Evolutionary conservation across 805 yeast species (phyloP).

Genomic region (Barnettozyma siamensis): DNA sequence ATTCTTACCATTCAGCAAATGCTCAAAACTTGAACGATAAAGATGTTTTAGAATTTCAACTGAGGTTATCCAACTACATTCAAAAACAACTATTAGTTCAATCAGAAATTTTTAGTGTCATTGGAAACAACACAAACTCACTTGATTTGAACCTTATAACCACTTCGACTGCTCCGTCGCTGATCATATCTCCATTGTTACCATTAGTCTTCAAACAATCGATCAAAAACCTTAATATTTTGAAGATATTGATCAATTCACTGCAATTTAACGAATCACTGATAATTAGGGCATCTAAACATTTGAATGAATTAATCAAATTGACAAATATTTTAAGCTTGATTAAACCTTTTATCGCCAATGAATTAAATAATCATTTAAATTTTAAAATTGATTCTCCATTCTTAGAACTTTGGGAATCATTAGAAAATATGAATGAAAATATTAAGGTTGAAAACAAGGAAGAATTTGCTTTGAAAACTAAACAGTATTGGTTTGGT

Average conservation of each 20-base stretch:
- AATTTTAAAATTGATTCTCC: constrained; percentile 17
- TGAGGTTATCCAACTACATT: constrained; percentile 34
- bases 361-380: constrained; percentile 21
- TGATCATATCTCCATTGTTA: constrained; percentile 22
- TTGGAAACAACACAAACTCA: constrained; percentile 20
- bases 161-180: background rate
- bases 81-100: constrained; percentile 23
- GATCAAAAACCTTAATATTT: constrained; percentile 21
- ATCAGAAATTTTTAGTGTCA: constrained; percentile 8
- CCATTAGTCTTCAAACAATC: constrained; percentile 27
- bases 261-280: constrained; percentile 23
- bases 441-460: background rate
- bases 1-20: constrained; percentile 2
- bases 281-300: constrained; percentile 18
- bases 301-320: constrained; percentile 23
- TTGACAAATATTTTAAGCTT: constrained; percentile 22
- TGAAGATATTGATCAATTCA: constrained; percentile 26
- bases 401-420: constrained; percentile 19
- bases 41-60: constrained; percentile 33
- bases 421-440: constrained; percentile 9
- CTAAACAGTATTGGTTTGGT: constrained; percentile 18
- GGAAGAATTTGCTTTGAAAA: background rate
- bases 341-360: constrained; percentile 25
- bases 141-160: constrained; percentile 11
- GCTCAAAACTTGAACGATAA: constrained; percentile 3